Evolutionary conservation across 2,329 filamentous ascomycete species (phyloP).

Genomic region (Pestalotiopsis sp.): DNA sequence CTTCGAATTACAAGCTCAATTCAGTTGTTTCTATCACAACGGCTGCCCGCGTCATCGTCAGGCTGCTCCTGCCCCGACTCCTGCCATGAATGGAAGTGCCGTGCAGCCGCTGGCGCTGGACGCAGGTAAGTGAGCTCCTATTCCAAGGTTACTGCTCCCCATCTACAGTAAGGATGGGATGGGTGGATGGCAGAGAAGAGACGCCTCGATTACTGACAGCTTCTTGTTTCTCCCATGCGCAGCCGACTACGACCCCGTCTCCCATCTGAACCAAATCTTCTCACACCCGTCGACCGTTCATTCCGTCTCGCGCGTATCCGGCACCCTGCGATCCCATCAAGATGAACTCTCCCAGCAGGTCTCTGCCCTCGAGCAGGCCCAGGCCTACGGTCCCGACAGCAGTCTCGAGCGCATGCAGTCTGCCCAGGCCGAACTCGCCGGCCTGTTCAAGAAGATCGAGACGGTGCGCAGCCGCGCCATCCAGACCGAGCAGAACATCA

Average conservation of each 20-base stretch:
- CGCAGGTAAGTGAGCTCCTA: constrained; percentile 45
- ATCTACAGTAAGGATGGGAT: constrained; percentile 23
- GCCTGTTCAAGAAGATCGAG: constrained; percentile 93
- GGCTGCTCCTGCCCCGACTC: background rate
- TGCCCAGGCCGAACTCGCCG: constrained; percentile 85
- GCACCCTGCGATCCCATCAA: constrained; percentile 73
- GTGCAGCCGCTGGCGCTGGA: constrained; percentile 43
- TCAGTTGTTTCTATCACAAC: background rate
- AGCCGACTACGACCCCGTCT: constrained; percentile 87
- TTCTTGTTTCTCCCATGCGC: background rate
- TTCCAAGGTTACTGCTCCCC: background rate
- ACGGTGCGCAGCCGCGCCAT: constrained; percentile 86
- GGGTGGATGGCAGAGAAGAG: constrained; percentile 25
- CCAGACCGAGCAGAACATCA: constrained; percentile 93
- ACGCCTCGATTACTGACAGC: constrained; percentile 15
- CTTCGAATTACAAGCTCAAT: background rate
- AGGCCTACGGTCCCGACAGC: constrained; percentile 83
- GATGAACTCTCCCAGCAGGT: constrained; percentile 84
- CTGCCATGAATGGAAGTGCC: constrained; percentile 42
- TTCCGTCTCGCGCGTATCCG: constrained; percentile 75
- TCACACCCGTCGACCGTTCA: constrained; percentile 83
- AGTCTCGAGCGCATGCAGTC: constrained; percentile 90
- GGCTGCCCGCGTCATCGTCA: background rate
- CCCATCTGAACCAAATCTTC: constrained; percentile 93
- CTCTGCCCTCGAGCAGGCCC: constrained; percentile 70